Evolutionary conservation across 1,284 basidiomycete genomes (phyloP), one percentile per base, ranked within the genome.

Genomic region (Lentinula novae-zelandiae): DNA sequence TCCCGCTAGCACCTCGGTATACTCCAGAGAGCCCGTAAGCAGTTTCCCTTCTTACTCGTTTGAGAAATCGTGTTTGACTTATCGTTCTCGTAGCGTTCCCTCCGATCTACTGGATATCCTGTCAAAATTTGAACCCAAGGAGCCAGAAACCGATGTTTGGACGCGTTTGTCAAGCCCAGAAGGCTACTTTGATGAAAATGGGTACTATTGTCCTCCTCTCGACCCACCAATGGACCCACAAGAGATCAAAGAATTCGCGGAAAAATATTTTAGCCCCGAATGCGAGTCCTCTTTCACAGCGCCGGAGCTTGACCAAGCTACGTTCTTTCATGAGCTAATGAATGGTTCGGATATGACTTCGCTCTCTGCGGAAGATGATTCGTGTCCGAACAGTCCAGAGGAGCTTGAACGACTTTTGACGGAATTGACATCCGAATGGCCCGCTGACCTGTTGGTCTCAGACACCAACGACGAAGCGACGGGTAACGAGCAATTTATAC

Each of bases 171-270:
- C 42, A 15, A 56, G 12, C 5, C 20, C 53, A 6, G 38, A 27
- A 17, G 53, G 53, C 20, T 54, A 42, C 39, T 17, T 40, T 13
- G 53, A 54, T 10, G 39, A 54, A n/a, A 31, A 39, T 9, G 39
- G 53, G 6, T 40, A 40, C 13, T 54, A 40, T 42, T 54, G 10
- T 54, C 53, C 53, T 27, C 39, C 53, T 4, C 40, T 54, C 36
- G 53, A 54, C 48, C 54, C 54, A 34, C 40, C 39, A 3, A 54
- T 54, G 53, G 53, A 54, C 46, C 54, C 54, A 12, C 20, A 56
- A 27, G 54, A 56, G 13, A 20, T 46, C 13, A 46, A 56, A 33
- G 22, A 48, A 17, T 56, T 56, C 27, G 42, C 54, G 8, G 54
- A 56, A 13, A 56, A 46, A 46, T 56, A 46, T 46, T 56, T 56